Evolutionary conservation across 768 basidiomycete species (phyloP).

Genomic region (Boletus edulis): DNA sequence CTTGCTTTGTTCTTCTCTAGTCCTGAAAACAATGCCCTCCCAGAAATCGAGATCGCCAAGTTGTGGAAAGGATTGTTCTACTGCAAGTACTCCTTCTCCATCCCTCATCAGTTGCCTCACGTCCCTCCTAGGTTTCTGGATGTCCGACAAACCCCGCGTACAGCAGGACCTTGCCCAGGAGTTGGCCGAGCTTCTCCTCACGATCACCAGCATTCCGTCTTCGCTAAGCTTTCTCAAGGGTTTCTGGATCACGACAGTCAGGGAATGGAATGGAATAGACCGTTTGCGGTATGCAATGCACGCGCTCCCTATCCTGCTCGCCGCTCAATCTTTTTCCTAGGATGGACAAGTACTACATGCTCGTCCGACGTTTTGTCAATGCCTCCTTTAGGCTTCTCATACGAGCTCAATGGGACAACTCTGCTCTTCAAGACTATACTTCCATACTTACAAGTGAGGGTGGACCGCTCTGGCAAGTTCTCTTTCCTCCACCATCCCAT

Average conservation of each 20-base stretch:
- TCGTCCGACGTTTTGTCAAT: conserved; percentile 85
- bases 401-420: conserved; percentile 63
- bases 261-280: conserved; percentile 95
- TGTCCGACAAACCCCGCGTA: conserved; percentile 97
- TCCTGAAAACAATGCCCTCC: conserved; percentile 51
- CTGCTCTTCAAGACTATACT: conserved; percentile 58
- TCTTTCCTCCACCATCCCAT: background rate
- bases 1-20: conserved; percentile 78
- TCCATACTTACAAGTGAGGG: conserved; percentile 59
- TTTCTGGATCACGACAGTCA: conserved; percentile 87
- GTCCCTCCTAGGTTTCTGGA: conserved; percentile 82
- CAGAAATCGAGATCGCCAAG: conserved; percentile 81
- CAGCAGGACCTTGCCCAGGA: conserved; percentile 90
- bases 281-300: conserved; percentile 63
- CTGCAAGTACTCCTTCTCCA: conserved; percentile 48
- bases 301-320: background rate
- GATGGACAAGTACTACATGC: conserved; percentile 97
- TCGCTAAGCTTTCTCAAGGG: conserved; percentile 79
- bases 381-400: conserved; percentile 81
- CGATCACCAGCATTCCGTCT: conserved; percentile 52
- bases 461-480: conserved; percentile 80
- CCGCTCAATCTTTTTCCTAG: conserved; percentile 38
- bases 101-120: background rate
- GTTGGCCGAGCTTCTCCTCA: conserved; percentile 77
- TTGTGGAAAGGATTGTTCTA: conserved; percentile 99